phyloP scores from a whole-genome alignment of 192 early-diverging fungal genomes.

The Entomortierella lignicola region DNA sequence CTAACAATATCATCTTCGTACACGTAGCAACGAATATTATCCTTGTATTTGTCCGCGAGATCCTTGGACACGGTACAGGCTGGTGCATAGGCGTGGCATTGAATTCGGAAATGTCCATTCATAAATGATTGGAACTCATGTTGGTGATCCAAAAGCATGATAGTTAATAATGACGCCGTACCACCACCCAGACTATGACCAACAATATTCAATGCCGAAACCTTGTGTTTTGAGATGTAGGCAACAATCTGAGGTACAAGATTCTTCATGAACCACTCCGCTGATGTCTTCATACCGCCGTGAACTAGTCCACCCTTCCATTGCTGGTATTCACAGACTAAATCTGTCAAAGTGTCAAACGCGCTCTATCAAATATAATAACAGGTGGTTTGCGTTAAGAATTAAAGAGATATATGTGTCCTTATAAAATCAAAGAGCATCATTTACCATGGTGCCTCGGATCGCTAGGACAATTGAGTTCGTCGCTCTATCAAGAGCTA shows the following conservation, averaged over 20 bases:
- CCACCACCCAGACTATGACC: constrained; percentile 81
- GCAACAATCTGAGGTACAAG: constrained; percentile 73
- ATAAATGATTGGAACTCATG: constrained; percentile 59
- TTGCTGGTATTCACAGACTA: constrained; percentile 81
- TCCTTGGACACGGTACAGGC: constrained; percentile 61
- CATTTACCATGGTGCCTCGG: constrained; percentile 73
- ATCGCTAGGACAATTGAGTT: constrained; percentile 75
- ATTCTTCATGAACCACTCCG: constrained; percentile 76
- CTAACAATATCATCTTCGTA: constrained; percentile 67
- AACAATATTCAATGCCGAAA: constrained; percentile 70
- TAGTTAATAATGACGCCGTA: constrained; percentile 77
- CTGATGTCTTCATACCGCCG: constrained; percentile 79
- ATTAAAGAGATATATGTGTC: background rate
- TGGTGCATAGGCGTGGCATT: constrained; percentile 63
- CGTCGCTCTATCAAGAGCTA: constrained; percentile 70
- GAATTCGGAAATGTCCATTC: constrained; percentile 55
- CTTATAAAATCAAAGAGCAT: background rate
- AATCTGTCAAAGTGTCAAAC: constrained; percentile 79
- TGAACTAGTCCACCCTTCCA: constrained; percentile 84
- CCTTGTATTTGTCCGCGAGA: constrained; percentile 59
- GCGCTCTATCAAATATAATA: constrained; percentile 59
- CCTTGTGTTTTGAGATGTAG: constrained; percentile 62
- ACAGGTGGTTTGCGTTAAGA: background rate
- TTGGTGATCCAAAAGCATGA: constrained; percentile 73
- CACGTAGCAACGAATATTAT: constrained; percentile 65